Evolutionary conservation across 1,139 yeast genomes (phyloP), one percentile per base, ranked within the genome.

Genomic region (Diutina catenulata): DNA sequence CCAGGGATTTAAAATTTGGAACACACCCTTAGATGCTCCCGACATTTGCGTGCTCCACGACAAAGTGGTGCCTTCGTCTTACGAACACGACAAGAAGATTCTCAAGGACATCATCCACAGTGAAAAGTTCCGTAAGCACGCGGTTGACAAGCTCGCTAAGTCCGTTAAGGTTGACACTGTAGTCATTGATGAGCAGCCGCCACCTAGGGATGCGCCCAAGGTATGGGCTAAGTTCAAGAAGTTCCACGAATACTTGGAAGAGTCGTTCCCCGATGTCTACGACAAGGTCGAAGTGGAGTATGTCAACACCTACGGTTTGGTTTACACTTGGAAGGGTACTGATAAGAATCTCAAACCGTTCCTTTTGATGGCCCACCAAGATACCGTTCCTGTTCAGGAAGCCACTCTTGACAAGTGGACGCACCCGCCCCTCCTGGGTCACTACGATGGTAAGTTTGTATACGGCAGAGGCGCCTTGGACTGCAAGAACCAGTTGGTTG

Each of bases 401-500:
- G 46, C 42, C 13, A 43, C 47, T 1, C 40, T 43, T 39, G 25
- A 23, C n/a, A 41, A 44, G 32, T 45, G 48, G 48, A 42, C 45
- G 5, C 41, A 45, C 29, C 48, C 48, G 3, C 48, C 48, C 1
- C 44, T 45, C 18, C 40, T 36, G 14, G 48, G 48, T 14, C 42
- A 39, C 32, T 54, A 36, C 35, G 48, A 53, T 32, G 56, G 56
- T 4, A 40, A 45, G 38, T 46, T 33, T 35, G 37, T 80, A 3
- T 75, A 72, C 64, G 88, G 87, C 21, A 65, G 91, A 43, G 88
- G 88, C 23, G 52, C 80, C 3, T 53, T 64, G 6, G 91, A 80
- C 51, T 75, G 80, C 49, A 80, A 80, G 50, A 72, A 72, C 45
- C 54, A 74, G 20, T 52, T 79, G 39, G 60, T 76, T 42, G 76